Conservation (phyloP, 2,329 filamentous ascomycete genomes). For the Clonostachys chloroleuca region DNA sequence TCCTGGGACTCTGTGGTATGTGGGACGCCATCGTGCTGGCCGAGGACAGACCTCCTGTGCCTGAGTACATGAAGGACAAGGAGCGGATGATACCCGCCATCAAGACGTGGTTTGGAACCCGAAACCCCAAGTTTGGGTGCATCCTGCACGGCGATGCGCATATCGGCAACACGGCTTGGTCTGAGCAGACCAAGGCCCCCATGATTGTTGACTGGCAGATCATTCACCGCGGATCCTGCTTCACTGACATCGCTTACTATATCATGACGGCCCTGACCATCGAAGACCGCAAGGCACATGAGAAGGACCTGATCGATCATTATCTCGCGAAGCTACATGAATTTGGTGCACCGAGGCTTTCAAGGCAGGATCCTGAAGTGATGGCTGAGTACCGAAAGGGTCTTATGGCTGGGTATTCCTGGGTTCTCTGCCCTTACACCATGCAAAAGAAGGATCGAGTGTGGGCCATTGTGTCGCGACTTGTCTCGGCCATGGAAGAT, state of each 20-base stretch:
- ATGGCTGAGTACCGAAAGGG: slow-evolving; percentile 10
- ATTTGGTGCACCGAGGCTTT: slow-evolving; percentile 22
- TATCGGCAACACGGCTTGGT: slow-evolving; percentile 29
- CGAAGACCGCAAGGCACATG: slow-evolving; percentile 30
- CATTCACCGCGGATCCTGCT: slow-evolving; percentile 31
- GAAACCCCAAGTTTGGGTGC: slow-evolving; percentile 30
- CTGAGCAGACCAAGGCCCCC: slow-evolving; percentile 8
- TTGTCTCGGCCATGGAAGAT: slow-evolving; percentile 24
- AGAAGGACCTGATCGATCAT: slow-evolving; percentile 27
- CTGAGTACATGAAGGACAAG: slow-evolving; percentile 28
- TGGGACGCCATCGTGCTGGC: slow-evolving; percentile 22
- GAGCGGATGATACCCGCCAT: slow-evolving; percentile 24
- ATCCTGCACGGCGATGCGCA: slow-evolving; percentile 37
- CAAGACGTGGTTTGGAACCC: slow-evolving; percentile 25
- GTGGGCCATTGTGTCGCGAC: slow-evolving; percentile 20
- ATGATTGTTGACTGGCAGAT: slow-evolving; percentile 37
- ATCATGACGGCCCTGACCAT: slow-evolving; percentile 29
- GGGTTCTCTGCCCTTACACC: slow-evolving; percentile 7
- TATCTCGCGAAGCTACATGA: slow-evolving; percentile 23
- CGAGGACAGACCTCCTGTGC: slow-evolving; percentile 21
- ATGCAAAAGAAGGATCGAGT: slow-evolving; percentile 29
- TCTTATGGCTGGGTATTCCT: background rate
- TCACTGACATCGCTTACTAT: slow-evolving; percentile 36
- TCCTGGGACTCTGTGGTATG: slow-evolving; percentile 20
- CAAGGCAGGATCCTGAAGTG: slow-evolving; percentile 12